Percentiles rank a stretch among this genome's conserved stretches.
Conservation (phyloP, 495 filamentous ascomycete genomes). For the Hyaloscypha variabilis region DNA sequence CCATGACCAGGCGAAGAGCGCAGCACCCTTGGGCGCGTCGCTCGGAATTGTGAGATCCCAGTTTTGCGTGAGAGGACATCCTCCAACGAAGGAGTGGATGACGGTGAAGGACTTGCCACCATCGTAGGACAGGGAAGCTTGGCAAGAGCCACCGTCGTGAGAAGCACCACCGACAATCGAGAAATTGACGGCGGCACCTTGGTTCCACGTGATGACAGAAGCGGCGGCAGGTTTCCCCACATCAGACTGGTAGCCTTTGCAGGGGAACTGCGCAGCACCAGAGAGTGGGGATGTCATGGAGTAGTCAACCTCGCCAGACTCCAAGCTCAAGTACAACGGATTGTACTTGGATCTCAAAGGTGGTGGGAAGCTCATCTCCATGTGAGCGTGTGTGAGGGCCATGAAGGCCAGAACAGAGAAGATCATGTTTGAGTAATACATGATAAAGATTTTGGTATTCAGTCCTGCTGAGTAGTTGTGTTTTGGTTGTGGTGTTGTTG, state of each 20-base stretch:
- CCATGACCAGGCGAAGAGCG: constrained; percentile 65
- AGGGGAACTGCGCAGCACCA: constrained; percentile 53
- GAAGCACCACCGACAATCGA: constrained; percentile 56
- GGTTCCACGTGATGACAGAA: constrained; percentile 51
- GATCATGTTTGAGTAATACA: constrained; percentile 7
- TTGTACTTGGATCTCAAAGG: constrained; percentile 57
- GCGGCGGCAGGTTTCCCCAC: constrained; percentile 44
- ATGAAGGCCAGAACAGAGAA: constrained; percentile 39
- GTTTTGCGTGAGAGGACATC: constrained; percentile 52
- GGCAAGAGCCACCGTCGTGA: constrained; percentile 69
- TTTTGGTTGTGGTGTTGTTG: neutral
- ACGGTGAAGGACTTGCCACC: constrained; percentile 62
- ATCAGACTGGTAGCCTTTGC: constrained; percentile 67
- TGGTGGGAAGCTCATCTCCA: constrained; percentile 59
- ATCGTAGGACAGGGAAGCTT: constrained; percentile 66
- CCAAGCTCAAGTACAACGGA: constrained; percentile 43
- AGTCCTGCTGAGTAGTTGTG: constrained; percentile 11
- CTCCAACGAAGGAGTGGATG: constrained; percentile 66
- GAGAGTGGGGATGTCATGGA: constrained; percentile 56
- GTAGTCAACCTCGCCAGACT: constrained; percentile 53
- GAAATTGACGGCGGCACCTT: constrained; percentile 61
- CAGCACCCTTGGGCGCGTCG: constrained; percentile 58
- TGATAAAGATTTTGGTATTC: constrained; percentile 9
- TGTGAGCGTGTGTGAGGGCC: constrained; percentile 51
- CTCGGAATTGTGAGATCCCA: constrained; percentile 68